Conservation (phyloP, 306 rosid species). For the Ammopiptanthus mongolicus region DNA sequence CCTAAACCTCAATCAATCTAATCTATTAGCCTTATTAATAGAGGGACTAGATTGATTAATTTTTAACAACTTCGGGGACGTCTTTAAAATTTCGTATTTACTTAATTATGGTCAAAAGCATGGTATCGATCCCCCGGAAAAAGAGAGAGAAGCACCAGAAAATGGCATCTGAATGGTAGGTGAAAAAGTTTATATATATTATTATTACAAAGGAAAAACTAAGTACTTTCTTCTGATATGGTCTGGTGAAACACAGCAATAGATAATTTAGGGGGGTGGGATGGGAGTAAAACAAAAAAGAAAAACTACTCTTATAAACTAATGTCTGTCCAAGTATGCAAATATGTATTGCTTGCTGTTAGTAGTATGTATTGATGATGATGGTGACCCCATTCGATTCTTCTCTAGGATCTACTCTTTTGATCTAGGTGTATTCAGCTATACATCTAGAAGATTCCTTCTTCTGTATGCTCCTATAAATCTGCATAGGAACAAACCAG, state of each 20-base stretch:
- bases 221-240: constrained; percentile 32
- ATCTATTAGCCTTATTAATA: too few relatives aligned
- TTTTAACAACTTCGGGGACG: too few relatives aligned
- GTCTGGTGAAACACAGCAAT: constrained; percentile 49
- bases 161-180: constrained; percentile 8
- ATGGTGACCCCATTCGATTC: constrained; percentile 46
- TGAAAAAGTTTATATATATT: constrained; percentile 17
- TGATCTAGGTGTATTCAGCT: constrained; percentile 77
- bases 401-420: constrained; percentile 65
- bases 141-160: neutral
- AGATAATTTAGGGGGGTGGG: neutral
- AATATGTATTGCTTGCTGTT: constrained; percentile 73
- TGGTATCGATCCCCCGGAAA: neutral
- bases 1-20: too few relatives aligned
- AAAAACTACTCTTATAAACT: constrained; percentile 44
- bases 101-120: neutral
- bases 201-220: constrained; percentile 14
- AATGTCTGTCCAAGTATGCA: constrained; percentile 66
- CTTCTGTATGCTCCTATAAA: constrained; percentile 75
- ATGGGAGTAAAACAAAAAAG: constrained; percentile 28
- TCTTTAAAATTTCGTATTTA: too few relatives aligned
- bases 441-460: constrained; percentile 72
- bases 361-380: constrained; percentile 84
- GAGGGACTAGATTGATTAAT: too few relatives aligned
- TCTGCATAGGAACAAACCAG: constrained; percentile 41